Evolutionary conservation across 495 filamentous ascomycete genomes (phyloP), one percentile per base, ranked within the genome.

Genomic region (Penicillium subrubescens): DNA sequence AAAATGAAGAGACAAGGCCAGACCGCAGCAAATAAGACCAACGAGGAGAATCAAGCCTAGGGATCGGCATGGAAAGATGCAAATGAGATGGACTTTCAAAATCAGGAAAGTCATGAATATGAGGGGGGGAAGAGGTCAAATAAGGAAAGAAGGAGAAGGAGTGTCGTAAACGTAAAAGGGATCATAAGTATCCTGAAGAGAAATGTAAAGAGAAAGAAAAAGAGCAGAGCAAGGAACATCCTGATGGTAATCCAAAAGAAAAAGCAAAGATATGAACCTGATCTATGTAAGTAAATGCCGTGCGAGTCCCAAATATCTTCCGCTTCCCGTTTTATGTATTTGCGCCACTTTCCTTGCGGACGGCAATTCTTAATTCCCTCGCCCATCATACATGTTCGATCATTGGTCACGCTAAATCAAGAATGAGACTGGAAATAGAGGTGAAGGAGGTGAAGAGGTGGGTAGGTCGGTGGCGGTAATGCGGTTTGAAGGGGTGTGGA

Each of bases 331-430:
- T 79, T 79, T 79, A 78, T 79, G 67, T 77, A 77, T 72, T 77
- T 78, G 78, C 78, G 76, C 77, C 77, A 70, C 73, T 72, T 60
- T 68, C 73, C 73, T 73, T 77, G 71, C 69, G 76, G 73, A 74
- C 67, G 70, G 72, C 73, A 74, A 67, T 77, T 74, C 71, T 71
- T 72, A 67, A 72, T 72, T 72, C 71, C 74, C 73, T 79, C 73
- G 73, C 77, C 76, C 77, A 76, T 81, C 75, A 79, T 79, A 72
- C 78, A 77, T 78, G 73, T 79, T 81, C 74, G 77, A 77, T 79
- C 77, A 77, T 79, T 81, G 75, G 76, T 79, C 78, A 81, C 77
- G 78, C 78, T 81, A 79, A 81, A 79, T 77, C 75, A 78, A 79
- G 73, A 76, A 77, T 75, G 73, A 78, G 72, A 74, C 70, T 73